Evolutionary conservation across 768 basidiomycete genomes (phyloP).

Genomic region (Pilatotrama ljubarskyi): DNA sequence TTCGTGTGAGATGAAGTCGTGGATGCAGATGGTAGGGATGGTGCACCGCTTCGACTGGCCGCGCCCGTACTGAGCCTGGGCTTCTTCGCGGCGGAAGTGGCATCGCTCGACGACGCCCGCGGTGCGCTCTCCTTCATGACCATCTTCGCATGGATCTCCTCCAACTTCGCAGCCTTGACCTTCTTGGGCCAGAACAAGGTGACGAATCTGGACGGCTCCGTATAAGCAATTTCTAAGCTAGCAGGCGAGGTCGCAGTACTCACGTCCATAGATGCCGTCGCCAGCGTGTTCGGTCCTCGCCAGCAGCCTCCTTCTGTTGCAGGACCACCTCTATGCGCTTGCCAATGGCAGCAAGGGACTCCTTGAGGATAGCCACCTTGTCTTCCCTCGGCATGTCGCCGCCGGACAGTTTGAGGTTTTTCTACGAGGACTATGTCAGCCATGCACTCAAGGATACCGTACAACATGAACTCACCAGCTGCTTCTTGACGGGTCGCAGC

Average conservation of each 20-base stretch:
- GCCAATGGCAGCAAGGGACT: constrained; percentile 92
- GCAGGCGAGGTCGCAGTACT: constrained; percentile 38
- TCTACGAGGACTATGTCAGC: constrained; percentile 62
- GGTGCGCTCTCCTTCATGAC: constrained; percentile 73
- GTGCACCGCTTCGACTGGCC: constrained; percentile 14
- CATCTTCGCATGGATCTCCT: constrained; percentile 96
- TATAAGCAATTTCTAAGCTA: not conserved
- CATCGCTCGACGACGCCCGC: constrained; percentile 30
- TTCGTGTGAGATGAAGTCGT: constrained; percentile 28
- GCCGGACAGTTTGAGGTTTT: constrained; percentile 92
- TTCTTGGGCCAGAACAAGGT: constrained; percentile 98
- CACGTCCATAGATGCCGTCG: constrained; percentile 96
- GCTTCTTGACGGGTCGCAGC: constrained; percentile 93
- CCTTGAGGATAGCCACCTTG: constrained; percentile 94
- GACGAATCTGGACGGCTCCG: constrained; percentile 65
- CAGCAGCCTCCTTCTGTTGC: constrained; percentile 68
- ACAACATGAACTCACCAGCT: constrained; percentile 61
- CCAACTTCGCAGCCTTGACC: constrained; percentile 89
- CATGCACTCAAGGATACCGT: too few relatives aligned
- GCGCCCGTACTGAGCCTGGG: constrained; percentile 27
- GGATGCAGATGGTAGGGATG: constrained; percentile 22
- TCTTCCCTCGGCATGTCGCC: constrained; percentile 94
- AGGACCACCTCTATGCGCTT: constrained; percentile 86
- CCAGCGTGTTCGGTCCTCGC: constrained; percentile 87
- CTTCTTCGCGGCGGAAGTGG: constrained; percentile 29